A percentile compares a stretch with the other conserved stretches of the same genome.
Conservation (phyloP, 2,329 filamentous ascomycete species). For the Claviceps pazoutovae region DNA sequence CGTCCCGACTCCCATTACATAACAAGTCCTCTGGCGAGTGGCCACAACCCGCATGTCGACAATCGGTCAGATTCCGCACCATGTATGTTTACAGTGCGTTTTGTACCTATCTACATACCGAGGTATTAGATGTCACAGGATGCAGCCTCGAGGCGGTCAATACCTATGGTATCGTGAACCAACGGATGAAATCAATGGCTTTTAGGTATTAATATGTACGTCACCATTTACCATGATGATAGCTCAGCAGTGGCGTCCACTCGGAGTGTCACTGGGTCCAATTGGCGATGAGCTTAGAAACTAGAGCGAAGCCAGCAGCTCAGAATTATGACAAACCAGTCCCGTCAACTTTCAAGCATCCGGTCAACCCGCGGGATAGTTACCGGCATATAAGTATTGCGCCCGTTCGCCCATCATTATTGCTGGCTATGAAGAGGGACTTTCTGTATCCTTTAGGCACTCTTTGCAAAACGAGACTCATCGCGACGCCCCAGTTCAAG, state of each 20-base stretch:
- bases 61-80: too few relatives aligned
- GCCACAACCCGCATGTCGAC: too few relatives aligned
- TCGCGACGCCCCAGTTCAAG: neutral
- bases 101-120: too few relatives aligned
- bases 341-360: neutral
- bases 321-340: neutral
- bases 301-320: neutral
- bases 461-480: neutral
- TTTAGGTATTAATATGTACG: neutral
- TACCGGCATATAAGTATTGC: neutral
- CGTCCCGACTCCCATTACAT: too few relatives aligned
- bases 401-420: neutral
- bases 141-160: too few relatives aligned
- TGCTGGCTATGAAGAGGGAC: neutral
- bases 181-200: too few relatives aligned
- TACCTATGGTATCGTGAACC: too few relatives aligned
- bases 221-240: neutral
- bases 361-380: neutral
- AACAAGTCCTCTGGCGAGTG: too few relatives aligned
- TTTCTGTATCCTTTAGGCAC: neutral
- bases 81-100: too few relatives aligned
- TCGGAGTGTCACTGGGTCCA: neutral
- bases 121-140: too few relatives aligned
- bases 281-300: neutral
- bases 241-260: neutral